These are phyloP conservation scores for Bacterosira constricta DNA, from an alignment of 108 stramenopile genomes.

Conservation along the genomic window DNA sequence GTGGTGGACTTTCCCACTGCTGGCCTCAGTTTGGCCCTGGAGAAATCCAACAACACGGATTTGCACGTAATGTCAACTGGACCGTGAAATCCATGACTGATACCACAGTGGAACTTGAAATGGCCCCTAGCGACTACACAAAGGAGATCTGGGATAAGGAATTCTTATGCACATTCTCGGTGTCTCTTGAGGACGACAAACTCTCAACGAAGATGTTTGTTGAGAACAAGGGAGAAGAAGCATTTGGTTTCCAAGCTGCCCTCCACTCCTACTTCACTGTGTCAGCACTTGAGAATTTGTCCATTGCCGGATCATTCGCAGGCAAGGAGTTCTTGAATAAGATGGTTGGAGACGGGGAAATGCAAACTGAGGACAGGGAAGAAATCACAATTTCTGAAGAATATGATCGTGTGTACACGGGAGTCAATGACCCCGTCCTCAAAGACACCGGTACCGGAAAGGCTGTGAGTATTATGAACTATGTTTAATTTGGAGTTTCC, in stretches of 20 bases:
- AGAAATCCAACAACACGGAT: slow-evolving; percentile 97
- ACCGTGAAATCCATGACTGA: slow-evolving; percentile 73
- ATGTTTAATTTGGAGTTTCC: neutral
- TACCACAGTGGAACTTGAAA: slow-evolving; percentile 75
- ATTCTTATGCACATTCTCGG: slow-evolving; percentile 87
- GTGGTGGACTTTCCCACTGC: slow-evolving; percentile 94
- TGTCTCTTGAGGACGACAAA: slow-evolving; percentile 73
- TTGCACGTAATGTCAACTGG: slow-evolving; percentile 97
- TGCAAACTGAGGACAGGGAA: slow-evolving; percentile 87
- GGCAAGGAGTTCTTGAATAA: slow-evolving; percentile 93
- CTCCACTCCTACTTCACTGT: slow-evolving; percentile 96
- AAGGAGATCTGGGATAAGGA: slow-evolving; percentile 97
- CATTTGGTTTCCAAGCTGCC: slow-evolving; percentile 94
- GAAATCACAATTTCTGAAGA: slow-evolving; percentile 87
- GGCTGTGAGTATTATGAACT: slow-evolving; percentile 45
- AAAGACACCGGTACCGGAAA: slow-evolving; percentile 90
- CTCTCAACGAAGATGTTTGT: slow-evolving; percentile 89
- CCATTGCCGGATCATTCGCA: slow-evolving; percentile 88
- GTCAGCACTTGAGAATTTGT: slow-evolving; percentile 85
- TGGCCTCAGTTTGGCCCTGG: slow-evolving; percentile 94
- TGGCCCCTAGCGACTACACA: slow-evolving; percentile 89
- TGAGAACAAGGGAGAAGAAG: slow-evolving; percentile 82
- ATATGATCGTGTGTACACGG: slow-evolving; percentile 94
- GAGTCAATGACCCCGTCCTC: slow-evolving; percentile 91
- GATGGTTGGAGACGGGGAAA: slow-evolving; percentile 83